phyloP scores from a whole-genome alignment of 1,284 basidiomycete genomes.

The Ceratobasidium sp. region DNA sequence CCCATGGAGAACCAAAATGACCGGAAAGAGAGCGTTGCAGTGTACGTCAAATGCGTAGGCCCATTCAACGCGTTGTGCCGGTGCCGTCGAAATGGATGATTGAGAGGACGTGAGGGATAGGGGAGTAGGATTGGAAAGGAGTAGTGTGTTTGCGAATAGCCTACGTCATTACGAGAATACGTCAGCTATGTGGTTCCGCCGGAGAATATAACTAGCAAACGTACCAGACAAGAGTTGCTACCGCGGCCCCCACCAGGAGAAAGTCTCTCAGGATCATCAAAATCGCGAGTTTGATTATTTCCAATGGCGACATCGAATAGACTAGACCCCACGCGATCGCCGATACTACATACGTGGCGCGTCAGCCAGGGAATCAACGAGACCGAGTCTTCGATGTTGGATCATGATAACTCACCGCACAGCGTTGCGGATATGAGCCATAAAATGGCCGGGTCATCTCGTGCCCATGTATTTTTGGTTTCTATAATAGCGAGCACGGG shows the following conservation, averaged over 20 bases:
- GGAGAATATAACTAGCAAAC: constrained; percentile 38
- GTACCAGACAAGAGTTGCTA: constrained; percentile 82
- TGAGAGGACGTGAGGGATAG: constrained; percentile 60
- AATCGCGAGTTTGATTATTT: constrained; percentile 69
- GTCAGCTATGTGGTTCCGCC: background rate
- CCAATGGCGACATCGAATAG: constrained; percentile 68
- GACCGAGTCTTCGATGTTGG: background rate
- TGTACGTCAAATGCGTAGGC: constrained; percentile 95
- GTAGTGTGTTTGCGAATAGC: constrained; percentile 73
- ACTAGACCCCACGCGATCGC: constrained; percentile 86
- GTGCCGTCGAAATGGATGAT: constrained; percentile 59
- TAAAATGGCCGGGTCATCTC: constrained; percentile 93
- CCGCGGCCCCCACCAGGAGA: constrained; percentile 73
- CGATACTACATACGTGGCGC: constrained; percentile 58
- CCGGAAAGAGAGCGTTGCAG: constrained; percentile 92
- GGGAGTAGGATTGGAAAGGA: constrained; percentile 70
- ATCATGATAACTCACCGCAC: constrained; percentile 59
- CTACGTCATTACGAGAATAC: constrained; percentile 50
- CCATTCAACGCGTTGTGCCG: constrained; percentile 81
- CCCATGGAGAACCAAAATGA: constrained; percentile 86
- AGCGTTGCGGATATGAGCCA: constrained; percentile 82
- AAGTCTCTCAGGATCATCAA: constrained; percentile 90
- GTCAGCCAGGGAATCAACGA: background rate
- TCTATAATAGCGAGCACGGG: constrained; percentile 57
- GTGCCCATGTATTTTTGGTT: constrained; percentile 97